Base-by-base conservation (phyloP, 345 rosid species). In the Heritiera littoralis region DNA sequence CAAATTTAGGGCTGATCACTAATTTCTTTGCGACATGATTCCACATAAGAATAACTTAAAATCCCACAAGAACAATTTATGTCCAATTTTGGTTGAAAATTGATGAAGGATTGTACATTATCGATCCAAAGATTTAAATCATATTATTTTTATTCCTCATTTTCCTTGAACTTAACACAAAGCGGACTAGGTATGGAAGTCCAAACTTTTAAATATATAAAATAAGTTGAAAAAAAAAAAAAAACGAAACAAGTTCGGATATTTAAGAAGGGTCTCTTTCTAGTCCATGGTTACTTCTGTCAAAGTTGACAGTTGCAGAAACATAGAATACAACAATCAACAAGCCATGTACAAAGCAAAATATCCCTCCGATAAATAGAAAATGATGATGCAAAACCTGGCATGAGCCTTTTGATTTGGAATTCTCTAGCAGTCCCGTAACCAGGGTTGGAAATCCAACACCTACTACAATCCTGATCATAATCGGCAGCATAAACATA, bases 311-410 rank as follows among this genome's bases (percentile, higher is more conserved):
- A 66, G 17, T 66, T 18, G 79, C 73, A 73, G 74, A 76, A 77
- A 72, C 60, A 63, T 13, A 76, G 14, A 74, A 76, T 35, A 64
- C 73, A 67, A 79, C 32, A 69, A 49, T 40, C 4, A 81, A 61
- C 18, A 84, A 52, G 17, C 49, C 79, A 74, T 81, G 87, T 9
- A 79, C 35, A 40, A 79, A 76, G 74, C 84, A 79, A 6, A 79
- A 48, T 11, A 77, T 40, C 9, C 84, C 83, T 30, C 87, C 85
- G 55, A 77, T 66, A 4, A 77, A 28, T 20, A 79, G 54, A 67
- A 77, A 66, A 76, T 73, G 77, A 55, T 63, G 43, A 49, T 76
- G 84, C 32, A 67, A 46, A 18, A 23, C 18, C 23, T 46, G 49
- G 58, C 83, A 84, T 28, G 83, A 60, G 6, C 63, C 61, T 65